Evolutionary conservation across 306 rosid species (phyloP).

Genomic region (Crotalaria pallida): DNA sequence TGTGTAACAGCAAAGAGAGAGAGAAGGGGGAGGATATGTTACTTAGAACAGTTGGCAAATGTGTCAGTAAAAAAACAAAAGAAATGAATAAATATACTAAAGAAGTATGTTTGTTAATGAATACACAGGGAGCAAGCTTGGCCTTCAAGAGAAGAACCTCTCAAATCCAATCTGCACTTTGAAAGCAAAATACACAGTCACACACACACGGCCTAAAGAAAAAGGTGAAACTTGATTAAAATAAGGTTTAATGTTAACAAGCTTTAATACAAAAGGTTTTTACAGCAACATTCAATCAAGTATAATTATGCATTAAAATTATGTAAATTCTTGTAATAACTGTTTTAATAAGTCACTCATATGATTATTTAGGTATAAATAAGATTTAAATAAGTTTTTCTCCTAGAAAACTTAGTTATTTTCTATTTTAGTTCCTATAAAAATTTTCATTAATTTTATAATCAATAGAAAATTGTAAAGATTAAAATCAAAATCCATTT

Average conservation of each 20-base stretch:
- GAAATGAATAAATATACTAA: constrained; percentile 30
- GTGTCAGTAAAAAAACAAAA: constrained; percentile 66
- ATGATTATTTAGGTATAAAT: too few relatives aligned
- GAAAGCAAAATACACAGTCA: background rate
- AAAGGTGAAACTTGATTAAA: background rate
- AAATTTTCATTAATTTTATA: too few relatives aligned
- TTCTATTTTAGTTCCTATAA: too few relatives aligned
- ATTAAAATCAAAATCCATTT: too few relatives aligned
- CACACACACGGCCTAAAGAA: constrained; percentile 18
- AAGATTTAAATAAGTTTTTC: too few relatives aligned
- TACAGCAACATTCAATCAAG: too few relatives aligned
- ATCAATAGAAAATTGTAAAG: too few relatives aligned
- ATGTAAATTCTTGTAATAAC: too few relatives aligned
- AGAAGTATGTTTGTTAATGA: constrained; percentile 50
- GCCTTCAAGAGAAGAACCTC: constrained; percentile 90
- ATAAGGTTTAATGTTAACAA: background rate
- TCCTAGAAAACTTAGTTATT: too few relatives aligned
- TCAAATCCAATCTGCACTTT: constrained; percentile 29
- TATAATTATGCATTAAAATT: too few relatives aligned
- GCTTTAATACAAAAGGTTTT: too few relatives aligned
- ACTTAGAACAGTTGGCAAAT: constrained; percentile 77
- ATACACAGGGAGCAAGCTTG: constrained; percentile 69
- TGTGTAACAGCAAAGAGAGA: constrained; percentile 68
- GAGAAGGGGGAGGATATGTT: constrained; percentile 48
- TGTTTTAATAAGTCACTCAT: too few relatives aligned